phyloP scores from a whole-genome alignment of 2,329 filamentous ascomycete species.

The Sporothrix dimorphospora region DNA sequence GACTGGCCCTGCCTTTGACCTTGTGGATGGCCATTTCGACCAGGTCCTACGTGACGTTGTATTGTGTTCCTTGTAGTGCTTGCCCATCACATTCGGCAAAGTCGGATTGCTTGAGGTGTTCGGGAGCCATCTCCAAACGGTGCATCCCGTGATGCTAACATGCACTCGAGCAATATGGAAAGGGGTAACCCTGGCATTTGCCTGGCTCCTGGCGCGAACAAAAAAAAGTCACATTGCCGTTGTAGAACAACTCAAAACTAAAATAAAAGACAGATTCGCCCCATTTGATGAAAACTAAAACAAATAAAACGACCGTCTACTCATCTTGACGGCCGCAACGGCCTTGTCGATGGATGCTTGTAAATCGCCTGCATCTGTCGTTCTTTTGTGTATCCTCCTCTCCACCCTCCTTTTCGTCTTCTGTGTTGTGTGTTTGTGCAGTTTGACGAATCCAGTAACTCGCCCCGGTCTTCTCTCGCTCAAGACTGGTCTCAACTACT shows the following conservation, averaged over 20 bases:
- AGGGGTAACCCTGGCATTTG: too few species aligned
- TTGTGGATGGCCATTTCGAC: not conserved
- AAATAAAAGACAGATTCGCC: constrained; percentile 1
- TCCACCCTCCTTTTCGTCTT: not conserved
- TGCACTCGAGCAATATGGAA: not conserved
- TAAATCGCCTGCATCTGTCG: not conserved
- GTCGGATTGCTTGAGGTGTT: not conserved
- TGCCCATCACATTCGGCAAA: not conserved
- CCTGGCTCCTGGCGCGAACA: too few species aligned
- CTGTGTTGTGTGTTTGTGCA: not conserved
- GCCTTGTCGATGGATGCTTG: not conserved
- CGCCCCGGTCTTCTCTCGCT: not conserved
- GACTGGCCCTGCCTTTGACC: not conserved
- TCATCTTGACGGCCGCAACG: not conserved
- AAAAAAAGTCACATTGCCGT: constrained; percentile 3
- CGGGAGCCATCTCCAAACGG: not conserved
- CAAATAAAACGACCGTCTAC: not conserved
- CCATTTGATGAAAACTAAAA: constrained; percentile 1
- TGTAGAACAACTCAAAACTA: not conserved
- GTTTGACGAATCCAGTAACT: not conserved
- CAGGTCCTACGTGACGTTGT: not conserved
- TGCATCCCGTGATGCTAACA: not conserved
- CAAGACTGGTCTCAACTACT: not conserved
- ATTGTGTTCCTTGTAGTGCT: not conserved
- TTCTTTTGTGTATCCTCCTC: not conserved